A percentile compares a stretch with the other conserved stretches of the same genome.
Conservation (phyloP, 305 asterid genomes). For the Fraxinus nigra region DNA sequence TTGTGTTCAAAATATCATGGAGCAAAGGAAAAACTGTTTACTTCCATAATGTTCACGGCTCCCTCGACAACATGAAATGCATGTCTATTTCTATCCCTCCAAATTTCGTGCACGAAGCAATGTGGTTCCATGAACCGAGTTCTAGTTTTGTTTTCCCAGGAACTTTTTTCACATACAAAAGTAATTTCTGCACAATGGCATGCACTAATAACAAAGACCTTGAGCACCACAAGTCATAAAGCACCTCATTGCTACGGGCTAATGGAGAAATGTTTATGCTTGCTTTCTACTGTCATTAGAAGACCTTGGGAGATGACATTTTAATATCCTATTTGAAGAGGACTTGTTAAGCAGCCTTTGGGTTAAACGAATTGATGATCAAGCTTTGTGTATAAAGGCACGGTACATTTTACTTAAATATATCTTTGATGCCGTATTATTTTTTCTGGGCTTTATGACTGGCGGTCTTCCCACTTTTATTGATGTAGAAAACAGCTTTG, state of each 20-base stretch:
- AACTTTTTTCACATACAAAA: background rate
- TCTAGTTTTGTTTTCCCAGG: background rate
- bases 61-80: background rate
- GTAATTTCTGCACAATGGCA: background rate
- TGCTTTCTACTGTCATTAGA: background rate
- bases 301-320: background rate
- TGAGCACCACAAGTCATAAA: background rate
- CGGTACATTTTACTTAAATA: background rate
- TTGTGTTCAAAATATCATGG: too few relatives aligned
- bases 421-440: slow-evolving; percentile 3
- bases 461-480: slow-evolving; percentile 96
- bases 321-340: background rate
- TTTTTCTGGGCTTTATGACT: slow-evolving; percentile 72
- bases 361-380: background rate
- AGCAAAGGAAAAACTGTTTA: too few relatives aligned
- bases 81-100: background rate
- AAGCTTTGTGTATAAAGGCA: background rate
- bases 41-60: too few relatives aligned
- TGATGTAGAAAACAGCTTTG: slow-evolving; percentile 92
- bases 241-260: background rate
- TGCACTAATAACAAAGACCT: background rate
- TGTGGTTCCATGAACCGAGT: background rate
- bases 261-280: background rate
- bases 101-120: too few relatives aligned
- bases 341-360: background rate